Base-by-base conservation (phyloP, 2,329 filamentous ascomycete genomes). In the Arthrobotrys musiformis region DNA sequence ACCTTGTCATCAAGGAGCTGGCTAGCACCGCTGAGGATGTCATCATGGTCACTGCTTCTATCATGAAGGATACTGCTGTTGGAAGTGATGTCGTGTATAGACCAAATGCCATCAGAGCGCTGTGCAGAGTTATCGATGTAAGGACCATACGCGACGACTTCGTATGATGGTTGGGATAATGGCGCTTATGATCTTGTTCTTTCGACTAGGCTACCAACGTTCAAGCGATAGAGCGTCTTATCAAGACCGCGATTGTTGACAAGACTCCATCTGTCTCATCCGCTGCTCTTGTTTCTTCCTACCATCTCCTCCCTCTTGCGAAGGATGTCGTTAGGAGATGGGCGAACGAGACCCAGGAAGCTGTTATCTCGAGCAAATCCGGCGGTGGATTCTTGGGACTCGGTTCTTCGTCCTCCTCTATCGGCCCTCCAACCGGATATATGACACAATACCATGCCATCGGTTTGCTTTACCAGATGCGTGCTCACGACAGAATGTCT, bases 381-480 rank as follows among this genome's bases (percentile, higher is more conserved):
- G 90, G 92, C 75, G 93, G 94, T 67, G 97, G 97, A 86, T 93
- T 92, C 37, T 88, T 98, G 56, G 94, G 94, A 67, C 97, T 97
- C 83, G 92, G 92, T n/a, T 90, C 91, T 13, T 90, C 89, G n/a
- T 88, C 89, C 80, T 88, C 89, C 79, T 90, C 92, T 76, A 86
- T 91, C 81, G 89, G 91, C n/a, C 89, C 95, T 79, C 94, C 94
- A 85, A 94, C 93, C 82, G 98, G 95, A 80, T 97, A 92, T 82
- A 98, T 98, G 93, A 92, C 93, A 72, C 95, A 99, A 84, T 99
- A 99, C 84, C 95, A 99, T 84, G 95, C 95, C 79, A 97, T 99
- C 85, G 95, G 95, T 79, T 89, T 99, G 67, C 86, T 99, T 50
- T 99, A 98, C 84, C 94, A 98, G 85, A 98, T 98, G 93, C 92